Evolutionary conservation across 441 rosid genomes (phyloP).

Genomic region (Arabidopsis hybrid): DNA sequence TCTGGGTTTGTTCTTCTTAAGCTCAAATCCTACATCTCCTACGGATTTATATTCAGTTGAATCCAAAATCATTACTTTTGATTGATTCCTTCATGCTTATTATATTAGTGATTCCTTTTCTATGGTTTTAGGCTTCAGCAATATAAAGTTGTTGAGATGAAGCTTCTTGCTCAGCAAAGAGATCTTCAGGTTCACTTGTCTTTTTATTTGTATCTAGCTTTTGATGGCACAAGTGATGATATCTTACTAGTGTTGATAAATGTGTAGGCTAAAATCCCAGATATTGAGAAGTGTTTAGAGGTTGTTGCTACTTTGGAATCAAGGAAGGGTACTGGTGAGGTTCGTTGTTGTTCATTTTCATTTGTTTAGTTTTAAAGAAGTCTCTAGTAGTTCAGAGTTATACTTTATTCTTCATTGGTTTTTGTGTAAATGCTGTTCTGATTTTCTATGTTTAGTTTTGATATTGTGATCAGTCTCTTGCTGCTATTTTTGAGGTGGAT

Average conservation of each 20-base stretch:
- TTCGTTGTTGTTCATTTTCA: conserved; percentile 50
- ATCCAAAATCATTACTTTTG: neutral
- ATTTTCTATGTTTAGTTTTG: neutral
- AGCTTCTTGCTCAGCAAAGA: conserved; percentile 90
- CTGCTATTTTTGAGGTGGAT: neutral
- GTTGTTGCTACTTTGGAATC: conserved; percentile 83
- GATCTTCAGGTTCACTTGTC: conserved; percentile 74
- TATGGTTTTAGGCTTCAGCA: conserved; percentile 74
- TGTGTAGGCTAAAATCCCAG: conserved; percentile 88
- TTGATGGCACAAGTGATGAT: conserved; percentile 3
- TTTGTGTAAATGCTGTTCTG: neutral
- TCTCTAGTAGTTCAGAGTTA: neutral
- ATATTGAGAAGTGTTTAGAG: conserved; percentile 88
- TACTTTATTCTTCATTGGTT: neutral
- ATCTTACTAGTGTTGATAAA: neutral
- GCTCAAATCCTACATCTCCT: conserved; percentile 11
- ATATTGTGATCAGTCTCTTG: neutral
- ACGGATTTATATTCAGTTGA: neutral
- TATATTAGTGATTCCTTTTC: neutral
- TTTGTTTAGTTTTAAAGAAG: neutral
- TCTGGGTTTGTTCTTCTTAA: neutral
- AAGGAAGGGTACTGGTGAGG: conserved; percentile 91
- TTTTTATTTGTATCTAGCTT: neutral
- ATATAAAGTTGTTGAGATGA: conserved; percentile 92
- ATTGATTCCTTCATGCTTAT: neutral